Evolutionary conservation across 352 stramenopile genomes (phyloP).

Genomic region (Plasmopara halstedii): DNA sequence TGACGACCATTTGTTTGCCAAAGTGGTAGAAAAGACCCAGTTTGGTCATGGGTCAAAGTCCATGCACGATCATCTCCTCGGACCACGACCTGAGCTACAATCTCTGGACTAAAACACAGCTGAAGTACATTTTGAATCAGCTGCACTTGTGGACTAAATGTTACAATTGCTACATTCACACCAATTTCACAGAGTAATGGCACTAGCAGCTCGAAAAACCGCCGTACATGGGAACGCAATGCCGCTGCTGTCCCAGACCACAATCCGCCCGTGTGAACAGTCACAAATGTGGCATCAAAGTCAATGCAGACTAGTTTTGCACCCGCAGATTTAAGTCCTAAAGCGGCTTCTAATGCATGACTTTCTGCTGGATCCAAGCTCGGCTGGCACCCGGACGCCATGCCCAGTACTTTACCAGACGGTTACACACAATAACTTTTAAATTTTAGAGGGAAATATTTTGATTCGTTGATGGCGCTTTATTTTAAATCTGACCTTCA

Average conservation of each 20-base stretch:
- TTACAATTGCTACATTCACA: constrained; percentile 68
- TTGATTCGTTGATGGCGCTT: constrained; percentile 18
- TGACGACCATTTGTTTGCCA: constrained; percentile 49
- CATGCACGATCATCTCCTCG: constrained; percentile 57
- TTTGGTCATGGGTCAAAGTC: constrained; percentile 39
- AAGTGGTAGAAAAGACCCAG: constrained; percentile 37
- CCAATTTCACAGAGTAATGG: constrained; percentile 31
- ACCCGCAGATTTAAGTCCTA: constrained; percentile 26
- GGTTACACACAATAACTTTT: constrained; percentile 2
- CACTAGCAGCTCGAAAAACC: constrained; percentile 54
- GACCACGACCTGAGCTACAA: constrained; percentile 43
- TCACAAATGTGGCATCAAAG: constrained; percentile 77
- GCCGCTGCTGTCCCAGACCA: constrained; percentile 39
- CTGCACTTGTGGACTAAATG: constrained; percentile 63
- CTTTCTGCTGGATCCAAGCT: constrained; percentile 19
- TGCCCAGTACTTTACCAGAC: constrained; percentile 12
- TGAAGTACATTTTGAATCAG: constrained; percentile 58
- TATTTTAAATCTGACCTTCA: too few species aligned
- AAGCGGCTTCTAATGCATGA: constrained; percentile 32
- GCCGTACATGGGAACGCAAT: constrained; percentile 43
- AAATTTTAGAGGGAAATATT: constrained; percentile 13
- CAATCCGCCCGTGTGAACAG: constrained; percentile 59
- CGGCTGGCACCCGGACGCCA: constrained; percentile 15
- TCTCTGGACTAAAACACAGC: constrained; percentile 33
- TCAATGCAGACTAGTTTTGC: constrained; percentile 76